Base-by-base conservation (phyloP, 192 early-diverging fungal species). In the Diversispora eburnea region DNA sequence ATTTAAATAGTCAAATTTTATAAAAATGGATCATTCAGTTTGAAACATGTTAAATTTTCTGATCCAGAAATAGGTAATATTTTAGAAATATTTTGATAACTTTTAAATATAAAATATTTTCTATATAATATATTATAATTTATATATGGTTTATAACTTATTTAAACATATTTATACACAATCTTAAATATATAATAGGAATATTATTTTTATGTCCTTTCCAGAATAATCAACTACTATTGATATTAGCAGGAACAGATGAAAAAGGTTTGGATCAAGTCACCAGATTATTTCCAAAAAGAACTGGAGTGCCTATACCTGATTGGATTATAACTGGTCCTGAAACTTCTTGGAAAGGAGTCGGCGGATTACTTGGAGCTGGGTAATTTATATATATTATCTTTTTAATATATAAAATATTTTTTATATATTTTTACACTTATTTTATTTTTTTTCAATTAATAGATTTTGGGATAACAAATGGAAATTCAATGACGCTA, bases 301-400 rank as follows among this genome's bases (percentile, higher is more conserved):
- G 82, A 8, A 82, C 85, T 22, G 85, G 85, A 3, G 75, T 83
- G 5, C 39, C 84, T 12, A 77, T 86, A 25, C 83, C 85, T 39
- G 85, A 86, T 63, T 86, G 83, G 81, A 73, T 82, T 81, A 82
- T 86, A 3, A 80, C 79, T 22, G 82, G 80, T 7, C 77, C 83
- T 5, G 75, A 81, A 70, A 79, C 81, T 72, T 64, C 74, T 52
- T 83, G 79, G 74, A 78, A 80, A 57, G 85, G 85, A 10, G 62
- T 80, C 46, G 85, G 85, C n/a, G 85, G 85, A 5, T 75, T 86
- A 41, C 74, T 81, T 41, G 83, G 78, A 22, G 81, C 83, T 71
- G 85, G 85, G 83, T 86, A 78, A 79, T 67, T 57, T 33, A 19
- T 39, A 41, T 39, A 39, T 15, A 54, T 12, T 39, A 10, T 15